These are phyloP conservation scores for Leptomonas seymouri DNA, from an alignment of 208 protist species.

Conservation along the genomic window DNA sequence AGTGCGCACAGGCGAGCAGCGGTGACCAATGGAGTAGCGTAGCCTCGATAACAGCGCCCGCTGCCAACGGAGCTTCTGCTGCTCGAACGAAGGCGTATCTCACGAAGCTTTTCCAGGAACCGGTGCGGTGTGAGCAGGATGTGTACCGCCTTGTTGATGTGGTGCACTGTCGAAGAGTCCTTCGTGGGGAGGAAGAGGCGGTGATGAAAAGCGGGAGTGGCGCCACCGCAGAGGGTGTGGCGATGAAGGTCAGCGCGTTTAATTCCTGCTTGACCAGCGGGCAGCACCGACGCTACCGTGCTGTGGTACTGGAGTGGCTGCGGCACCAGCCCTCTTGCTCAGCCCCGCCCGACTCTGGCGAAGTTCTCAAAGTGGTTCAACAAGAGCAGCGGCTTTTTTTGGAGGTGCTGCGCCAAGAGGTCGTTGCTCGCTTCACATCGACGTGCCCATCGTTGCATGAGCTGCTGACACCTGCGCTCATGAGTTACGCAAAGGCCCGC, in stretches of 20 bases:
- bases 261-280: constrained; percentile 66
- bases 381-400: constrained; percentile 56
- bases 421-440: not conserved
- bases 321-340: constrained; percentile 20
- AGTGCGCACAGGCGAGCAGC: not conserved
- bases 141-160: constrained; percentile 54
- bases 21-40: not conserved
- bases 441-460: constrained; percentile 2
- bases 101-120: constrained; percentile 38
- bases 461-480: constrained; percentile 7
- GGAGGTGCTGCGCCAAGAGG: constrained; percentile 45
- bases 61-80: not conserved
- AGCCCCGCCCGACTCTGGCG: constrained; percentile 46
- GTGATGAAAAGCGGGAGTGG: not conserved
- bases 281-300: constrained; percentile 65
- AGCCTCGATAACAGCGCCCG: no score
- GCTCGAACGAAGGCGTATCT: constrained; percentile 25
- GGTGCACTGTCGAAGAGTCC: constrained; percentile 28
- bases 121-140: constrained; percentile 47
- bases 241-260: constrained; percentile 31
- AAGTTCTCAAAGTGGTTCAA: constrained; percentile 51
- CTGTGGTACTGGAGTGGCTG: constrained; percentile 41
- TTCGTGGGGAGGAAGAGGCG: constrained; percentile 23
- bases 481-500: constrained; percentile 38
- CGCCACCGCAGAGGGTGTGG: not conserved